Percentiles rank a stretch among this genome's conserved stretches.
Evolutionary conservation across 1,284 basidiomycete genomes (phyloP).

Genomic region (Phenoliferia sp.): DNA sequence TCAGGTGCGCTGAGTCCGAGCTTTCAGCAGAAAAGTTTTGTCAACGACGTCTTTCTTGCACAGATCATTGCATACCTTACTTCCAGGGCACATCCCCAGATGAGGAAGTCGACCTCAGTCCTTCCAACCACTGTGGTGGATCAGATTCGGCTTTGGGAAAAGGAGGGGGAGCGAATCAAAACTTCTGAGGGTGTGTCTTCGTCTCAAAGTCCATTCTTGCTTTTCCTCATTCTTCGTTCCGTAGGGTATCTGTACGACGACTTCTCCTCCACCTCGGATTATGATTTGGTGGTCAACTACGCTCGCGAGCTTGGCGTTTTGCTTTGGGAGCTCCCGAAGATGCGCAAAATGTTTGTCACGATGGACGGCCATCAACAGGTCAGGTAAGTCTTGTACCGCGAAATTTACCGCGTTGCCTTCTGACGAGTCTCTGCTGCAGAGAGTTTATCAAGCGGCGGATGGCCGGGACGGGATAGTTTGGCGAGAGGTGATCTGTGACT

Average conservation of each 20-base stretch:
- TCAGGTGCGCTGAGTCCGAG: slow-evolving; percentile 56
- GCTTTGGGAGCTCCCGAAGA: slow-evolving; percentile 64
- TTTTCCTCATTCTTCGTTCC: not conserved
- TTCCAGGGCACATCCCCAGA: slow-evolving; percentile 94
- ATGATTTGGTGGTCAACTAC: slow-evolving; percentile 78
- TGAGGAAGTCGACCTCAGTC: slow-evolving; percentile 71
- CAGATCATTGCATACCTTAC: slow-evolving; percentile 93
- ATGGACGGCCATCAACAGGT: slow-evolving; percentile 73
- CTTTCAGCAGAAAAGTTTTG: not conserved
- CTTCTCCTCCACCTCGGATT: slow-evolving; percentile 80
- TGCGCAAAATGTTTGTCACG: slow-evolving; percentile 77
- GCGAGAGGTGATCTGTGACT: too few species aligned
- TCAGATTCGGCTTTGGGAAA: slow-evolving; percentile 96
- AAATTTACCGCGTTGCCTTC: not conserved
- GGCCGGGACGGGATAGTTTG: not conserved
- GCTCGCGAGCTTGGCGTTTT: slow-evolving; percentile 76
- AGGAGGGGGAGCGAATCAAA: slow-evolving; percentile 87
- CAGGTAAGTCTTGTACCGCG: slow-evolving; percentile 12
- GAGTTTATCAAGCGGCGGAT: slow-evolving; percentile 2
- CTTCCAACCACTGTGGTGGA: slow-evolving; percentile 95
- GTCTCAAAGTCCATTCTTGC: not conserved
- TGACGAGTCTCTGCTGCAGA: not conserved
- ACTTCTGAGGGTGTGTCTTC: slow-evolving; percentile 66
- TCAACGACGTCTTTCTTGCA: not conserved
- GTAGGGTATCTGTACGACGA: slow-evolving; percentile 81